Evolutionary conservation across 306 rosid genomes (phyloP).

Genomic region (Senna siamea): DNA sequence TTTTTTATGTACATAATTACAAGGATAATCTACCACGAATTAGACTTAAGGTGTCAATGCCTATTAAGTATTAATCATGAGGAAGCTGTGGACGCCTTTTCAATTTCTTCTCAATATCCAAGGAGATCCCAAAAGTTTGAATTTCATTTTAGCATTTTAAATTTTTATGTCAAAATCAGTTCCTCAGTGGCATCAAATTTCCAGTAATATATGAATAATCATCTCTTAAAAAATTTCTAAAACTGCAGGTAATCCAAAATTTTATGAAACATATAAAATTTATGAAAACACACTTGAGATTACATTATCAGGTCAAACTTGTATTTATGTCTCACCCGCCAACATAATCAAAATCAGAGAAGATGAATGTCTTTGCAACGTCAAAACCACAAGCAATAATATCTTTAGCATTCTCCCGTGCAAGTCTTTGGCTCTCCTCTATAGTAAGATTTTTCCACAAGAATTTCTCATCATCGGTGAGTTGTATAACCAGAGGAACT

Average conservation of each 20-base stretch:
- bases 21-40: neutral
- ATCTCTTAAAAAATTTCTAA: neutral
- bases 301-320: constrained; percentile 17
- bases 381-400: constrained; percentile 99
- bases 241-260: neutral
- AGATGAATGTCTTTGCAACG: constrained; percentile 80
- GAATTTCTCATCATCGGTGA: constrained; percentile 94
- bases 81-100: neutral
- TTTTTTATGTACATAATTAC: neutral
- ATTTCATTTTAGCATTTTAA: neutral
- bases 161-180: neutral
- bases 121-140: neutral
- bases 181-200: constrained; percentile 14
- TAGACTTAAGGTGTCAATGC: neutral
- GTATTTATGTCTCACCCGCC: constrained; percentile 61
- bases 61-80: constrained; percentile 5
- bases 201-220: neutral
- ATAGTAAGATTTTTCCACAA: constrained; percentile 83
- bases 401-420: constrained; percentile 89
- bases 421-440: constrained; percentile 85
- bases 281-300: constrained; percentile 21
- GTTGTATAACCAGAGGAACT: constrained; percentile 94
- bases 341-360: constrained; percentile 72
- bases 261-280: constrained; percentile 8
- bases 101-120: neutral